Evolutionary conservation across 106 monocot species (phyloP).

Genomic region (Iris macrosiphon): DNA sequence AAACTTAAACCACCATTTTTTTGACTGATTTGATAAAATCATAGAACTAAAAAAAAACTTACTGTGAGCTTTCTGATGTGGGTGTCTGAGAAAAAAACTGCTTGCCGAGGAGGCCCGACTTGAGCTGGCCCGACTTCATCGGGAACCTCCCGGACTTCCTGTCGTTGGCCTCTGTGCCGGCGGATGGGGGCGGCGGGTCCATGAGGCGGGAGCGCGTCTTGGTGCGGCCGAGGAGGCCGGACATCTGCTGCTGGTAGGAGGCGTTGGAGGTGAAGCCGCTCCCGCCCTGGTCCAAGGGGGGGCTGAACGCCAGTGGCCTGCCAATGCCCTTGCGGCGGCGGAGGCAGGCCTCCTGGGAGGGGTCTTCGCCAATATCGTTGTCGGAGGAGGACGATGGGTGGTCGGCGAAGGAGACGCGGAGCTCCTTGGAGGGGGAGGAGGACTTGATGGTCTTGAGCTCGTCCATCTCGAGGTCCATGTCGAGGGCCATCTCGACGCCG

Average conservation of each 20-base stretch:
- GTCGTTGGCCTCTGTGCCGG: background rate
- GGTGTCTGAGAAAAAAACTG: too few relatives aligned
- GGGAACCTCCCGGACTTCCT: slow-evolving; percentile 11
- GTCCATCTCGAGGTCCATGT: slow-evolving; percentile 52
- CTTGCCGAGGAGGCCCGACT: slow-evolving; percentile 21
- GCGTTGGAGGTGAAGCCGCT: slow-evolving; percentile 29
- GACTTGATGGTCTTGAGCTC: slow-evolving; percentile 20
- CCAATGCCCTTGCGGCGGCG: background rate
- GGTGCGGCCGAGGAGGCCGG: slow-evolving; percentile 17
- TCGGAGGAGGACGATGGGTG: slow-evolving; percentile 7
- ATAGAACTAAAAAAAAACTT: too few relatives aligned
- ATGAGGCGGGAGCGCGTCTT: slow-evolving; percentile 45
- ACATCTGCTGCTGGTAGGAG: slow-evolving; percentile 2
- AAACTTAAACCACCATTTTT: too few relatives aligned
- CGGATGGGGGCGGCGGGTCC: slow-evolving; percentile 22
- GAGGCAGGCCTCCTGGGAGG: background rate
- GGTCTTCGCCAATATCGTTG: slow-evolving; percentile 7
- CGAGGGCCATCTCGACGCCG: slow-evolving; percentile 28
- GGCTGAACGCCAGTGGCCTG: background rate
- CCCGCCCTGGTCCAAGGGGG: background rate
- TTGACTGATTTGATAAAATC: too few relatives aligned
- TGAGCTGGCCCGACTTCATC: slow-evolving; percentile 14
- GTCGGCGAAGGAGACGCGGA: slow-evolving; percentile 36
- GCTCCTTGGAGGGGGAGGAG: slow-evolving; percentile 24
- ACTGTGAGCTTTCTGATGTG: too few relatives aligned